Percentiles rank a stretch among this genome's conserved stretches.
Conservation (phyloP, 2,329 filamentous ascomycete species). For the Aureobasidium subglaciale region DNA sequence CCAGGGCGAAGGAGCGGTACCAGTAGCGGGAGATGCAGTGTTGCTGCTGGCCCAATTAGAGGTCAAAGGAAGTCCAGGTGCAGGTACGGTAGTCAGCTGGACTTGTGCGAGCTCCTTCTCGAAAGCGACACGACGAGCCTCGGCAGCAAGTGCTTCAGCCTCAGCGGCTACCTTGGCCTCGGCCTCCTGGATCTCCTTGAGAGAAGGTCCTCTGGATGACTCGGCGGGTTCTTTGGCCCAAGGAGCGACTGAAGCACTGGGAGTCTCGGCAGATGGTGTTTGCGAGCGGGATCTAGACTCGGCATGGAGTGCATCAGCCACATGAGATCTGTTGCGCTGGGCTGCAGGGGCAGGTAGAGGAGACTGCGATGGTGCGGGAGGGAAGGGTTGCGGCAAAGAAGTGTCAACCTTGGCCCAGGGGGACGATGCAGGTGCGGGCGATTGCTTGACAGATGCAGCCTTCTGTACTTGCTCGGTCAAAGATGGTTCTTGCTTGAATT, state of each 20-base stretch:
- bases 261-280: constrained; percentile 61
- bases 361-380: constrained; percentile 66
- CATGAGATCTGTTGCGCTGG: constrained; percentile 73
- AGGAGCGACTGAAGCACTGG: constrained; percentile 71
- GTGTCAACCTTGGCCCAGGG: constrained; percentile 55
- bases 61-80: constrained; percentile 74
- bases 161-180: constrained; percentile 91
- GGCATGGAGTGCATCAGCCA: constrained; percentile 64
- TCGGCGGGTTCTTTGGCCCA: constrained; percentile 83
- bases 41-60: constrained; percentile 86
- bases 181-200: constrained; percentile 94
- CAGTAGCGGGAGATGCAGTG: constrained; percentile 58
- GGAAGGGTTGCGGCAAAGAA: constrained; percentile 71
- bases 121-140: constrained; percentile 66
- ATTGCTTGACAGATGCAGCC: constrained; percentile 55
- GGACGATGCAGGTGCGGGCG: constrained; percentile 43
- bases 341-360: constrained; percentile 84
- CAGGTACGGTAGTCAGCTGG: constrained; percentile 51
- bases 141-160: constrained; percentile 71
- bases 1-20: constrained; percentile 54
- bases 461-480: constrained; percentile 81
- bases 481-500: constrained; percentile 47
- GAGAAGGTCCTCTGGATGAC: constrained; percentile 72
- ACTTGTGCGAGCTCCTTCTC: constrained; percentile 70
- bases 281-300: constrained; percentile 68